phyloP scores from a whole-genome alignment of 345 rosid genomes.

The Salix koriyanagi region DNA sequence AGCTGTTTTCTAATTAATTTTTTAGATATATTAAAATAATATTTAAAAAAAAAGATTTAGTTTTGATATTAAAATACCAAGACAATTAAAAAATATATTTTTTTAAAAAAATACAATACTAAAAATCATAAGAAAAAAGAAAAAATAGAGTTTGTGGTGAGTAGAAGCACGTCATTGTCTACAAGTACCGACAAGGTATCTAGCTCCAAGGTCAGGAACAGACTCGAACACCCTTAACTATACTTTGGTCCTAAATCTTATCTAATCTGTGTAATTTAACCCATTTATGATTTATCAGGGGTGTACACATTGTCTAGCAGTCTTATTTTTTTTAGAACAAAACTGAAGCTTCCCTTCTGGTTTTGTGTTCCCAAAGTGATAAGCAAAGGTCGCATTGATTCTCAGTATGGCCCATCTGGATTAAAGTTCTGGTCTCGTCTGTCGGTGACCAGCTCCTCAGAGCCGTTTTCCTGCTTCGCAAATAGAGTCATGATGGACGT shows the following conservation, averaged over 20 bases:
- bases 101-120: too few species aligned
- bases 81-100: too few species aligned
- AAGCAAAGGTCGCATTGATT: neutral
- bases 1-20: too few species aligned
- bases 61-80: too few species aligned
- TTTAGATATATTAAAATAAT: too few species aligned
- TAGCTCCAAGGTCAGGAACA: slow-evolving; percentile 10
- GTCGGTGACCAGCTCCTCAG: neutral
- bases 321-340: too few species aligned
- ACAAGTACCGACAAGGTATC: slow-evolving; percentile 36
- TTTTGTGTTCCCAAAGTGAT: neutral
- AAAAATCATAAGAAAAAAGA: neutral
- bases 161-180: slow-evolving; percentile 32
- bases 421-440: neutral
- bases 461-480: neutral
- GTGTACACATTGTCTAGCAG: neutral
- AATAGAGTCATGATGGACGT: too few species aligned
- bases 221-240: neutral
- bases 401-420: neutral
- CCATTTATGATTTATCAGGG: neutral
- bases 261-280: neutral
- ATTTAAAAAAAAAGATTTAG: too few species aligned
- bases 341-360: neutral
- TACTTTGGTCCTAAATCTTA: neutral
- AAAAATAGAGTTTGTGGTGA: neutral